Conservation (phyloP, 306 rosid species). For the Arachis stenosperma region DNA sequence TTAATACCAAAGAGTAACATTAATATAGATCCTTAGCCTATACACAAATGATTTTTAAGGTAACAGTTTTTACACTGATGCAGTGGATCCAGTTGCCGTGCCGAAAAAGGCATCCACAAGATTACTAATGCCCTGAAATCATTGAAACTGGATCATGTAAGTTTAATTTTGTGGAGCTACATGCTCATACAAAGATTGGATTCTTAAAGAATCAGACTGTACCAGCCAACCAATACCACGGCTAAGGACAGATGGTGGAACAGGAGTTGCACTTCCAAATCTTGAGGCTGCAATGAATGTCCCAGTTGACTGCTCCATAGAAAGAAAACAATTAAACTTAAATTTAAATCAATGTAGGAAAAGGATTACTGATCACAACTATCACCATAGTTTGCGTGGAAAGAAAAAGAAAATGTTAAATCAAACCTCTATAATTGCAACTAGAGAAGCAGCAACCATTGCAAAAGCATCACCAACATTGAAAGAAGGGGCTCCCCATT, state of each 20-base stretch:
- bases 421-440: conserved; percentile 75
- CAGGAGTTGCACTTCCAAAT: conserved; percentile 81
- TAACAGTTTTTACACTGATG: conserved; percentile 69
- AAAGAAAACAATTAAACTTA: conserved; percentile 21
- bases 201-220: conserved; percentile 28
- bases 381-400: neutral
- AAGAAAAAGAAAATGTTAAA: neutral
- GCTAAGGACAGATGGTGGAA: conserved; percentile 81
- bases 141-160: conserved; percentile 27
- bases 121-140: conserved; percentile 75
- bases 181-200: neutral
- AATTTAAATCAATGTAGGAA: conserved; percentile 10
- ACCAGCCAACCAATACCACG: conserved; percentile 98
- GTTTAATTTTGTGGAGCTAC: neutral
- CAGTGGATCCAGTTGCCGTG: conserved; percentile 70
- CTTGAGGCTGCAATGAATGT: conserved; percentile 82
- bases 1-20: conserved; percentile 36
- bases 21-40: neutral
- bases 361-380: conserved; percentile 6
- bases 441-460: conserved; percentile 74
- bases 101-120: conserved; percentile 78
- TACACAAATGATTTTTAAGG: conserved; percentile 1
- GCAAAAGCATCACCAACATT: conserved; percentile 75
- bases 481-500: conserved; percentile 83
- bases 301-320: conserved; percentile 69